Conservation (phyloP, 768 basidiomycete genomes). For the Trichaptum fuscoviolaceum region DNA sequence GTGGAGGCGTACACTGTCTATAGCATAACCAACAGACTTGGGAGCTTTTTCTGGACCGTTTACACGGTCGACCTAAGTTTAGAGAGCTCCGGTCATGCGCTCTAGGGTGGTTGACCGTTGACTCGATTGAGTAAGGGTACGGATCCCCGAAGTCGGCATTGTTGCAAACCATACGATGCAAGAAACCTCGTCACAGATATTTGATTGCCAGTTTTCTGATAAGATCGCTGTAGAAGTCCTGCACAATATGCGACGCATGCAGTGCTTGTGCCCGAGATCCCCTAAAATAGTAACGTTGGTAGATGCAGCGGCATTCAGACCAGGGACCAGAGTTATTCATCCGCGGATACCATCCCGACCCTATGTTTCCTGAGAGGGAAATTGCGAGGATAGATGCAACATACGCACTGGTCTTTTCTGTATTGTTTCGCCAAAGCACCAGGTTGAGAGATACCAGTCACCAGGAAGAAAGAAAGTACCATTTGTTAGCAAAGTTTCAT, state of each 20-base stretch:
- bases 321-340: neutral
- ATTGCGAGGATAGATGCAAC: neutral
- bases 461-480: too few relatives aligned
- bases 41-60: neutral
- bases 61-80: slow-evolving; percentile 1
- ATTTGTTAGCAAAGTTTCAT: too few relatives aligned
- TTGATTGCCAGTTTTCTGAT: neutral
- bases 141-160: neutral
- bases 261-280: neutral
- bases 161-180: neutral
- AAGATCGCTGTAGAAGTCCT: neutral
- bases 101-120: neutral
- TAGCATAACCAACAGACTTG: neutral
- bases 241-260: neutral
- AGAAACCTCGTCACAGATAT: neutral
- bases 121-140: neutral
- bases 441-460: too few relatives aligned
- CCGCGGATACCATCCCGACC: neutral
- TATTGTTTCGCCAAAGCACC: too few relatives aligned
- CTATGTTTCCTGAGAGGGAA: too few relatives aligned
- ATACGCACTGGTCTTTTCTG: too few relatives aligned
- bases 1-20: neutral
- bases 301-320: neutral
- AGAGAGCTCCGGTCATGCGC: neutral
- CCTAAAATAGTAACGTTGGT: slow-evolving; percentile 1